Base-by-base conservation (phyloP, 2,329 filamentous ascomycete genomes). In the Zymoseptoria brevis region DNA sequence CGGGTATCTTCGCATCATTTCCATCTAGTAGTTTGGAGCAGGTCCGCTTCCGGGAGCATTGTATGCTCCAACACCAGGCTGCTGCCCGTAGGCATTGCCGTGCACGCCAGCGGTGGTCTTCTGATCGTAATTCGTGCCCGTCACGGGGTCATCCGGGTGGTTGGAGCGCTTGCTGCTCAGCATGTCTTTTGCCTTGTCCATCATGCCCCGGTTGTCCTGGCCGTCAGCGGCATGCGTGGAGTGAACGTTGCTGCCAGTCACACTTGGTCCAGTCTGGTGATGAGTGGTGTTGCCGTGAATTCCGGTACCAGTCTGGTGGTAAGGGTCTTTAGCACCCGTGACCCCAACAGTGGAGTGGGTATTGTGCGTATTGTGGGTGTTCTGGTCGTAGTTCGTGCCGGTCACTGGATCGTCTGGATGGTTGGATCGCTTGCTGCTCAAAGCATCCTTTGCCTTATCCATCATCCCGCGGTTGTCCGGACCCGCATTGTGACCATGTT, bases 131-230 rank as follows among this genome's bases (percentile, higher is more conserved):
- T 24, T 24, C 22, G 51, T 53, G 51, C 19, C 19, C 13, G 22
- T 19, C 22, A 24, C 22, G 22, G 51, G 22, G n/a, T 24, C 22
- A 51, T 51, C 50, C 3, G 19, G 50, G 19, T 56, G 52, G 45
- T 58, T 54, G 16, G 58, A 54, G 21, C 61, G 51, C 53, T 56
- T 58, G 29, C 24, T 50, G 48, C 41, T 54, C 29, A 60, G 48
- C 51, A 58, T 58, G 48, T 62, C 61, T 51, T 62, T 62, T 26
- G 55, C 52, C 51, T 62, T 60, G 19, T 62, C 61, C 58, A 60
- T 29, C 22, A 53, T 24, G 22, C 22, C 51, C 29, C 22, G n/a
- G 24, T 29, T 53, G 24, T 53, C 22, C 13, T 19, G 8, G 1
- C 51, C 51, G 13, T 45, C 16, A 45, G 35, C 7, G 35, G 35